Conservation (phyloP, 1,284 basidiomycete species). For the Irpex rosettiformis region DNA sequence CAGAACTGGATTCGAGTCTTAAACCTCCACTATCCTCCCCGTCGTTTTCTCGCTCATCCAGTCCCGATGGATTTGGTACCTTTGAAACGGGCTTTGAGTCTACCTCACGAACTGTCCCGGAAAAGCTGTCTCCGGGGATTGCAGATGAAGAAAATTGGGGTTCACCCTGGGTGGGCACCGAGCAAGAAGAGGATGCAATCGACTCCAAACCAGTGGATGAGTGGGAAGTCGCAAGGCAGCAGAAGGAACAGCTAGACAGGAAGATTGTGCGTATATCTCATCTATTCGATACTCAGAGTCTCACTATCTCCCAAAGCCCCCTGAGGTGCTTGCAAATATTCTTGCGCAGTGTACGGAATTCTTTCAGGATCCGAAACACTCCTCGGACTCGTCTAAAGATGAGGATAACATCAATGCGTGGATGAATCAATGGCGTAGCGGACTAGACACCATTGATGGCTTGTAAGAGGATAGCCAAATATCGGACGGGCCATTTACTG, state of each 20-base stretch:
- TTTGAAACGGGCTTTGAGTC: conserved; percentile 46
- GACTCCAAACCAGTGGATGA: conserved; percentile 42
- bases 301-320: conserved; percentile 43
- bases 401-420: conserved; percentile 22
- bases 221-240: conserved; percentile 61
- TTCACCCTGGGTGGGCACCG: conserved; percentile 34
- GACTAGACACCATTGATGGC: conserved; percentile 44
- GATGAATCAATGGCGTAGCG: conserved; percentile 35
- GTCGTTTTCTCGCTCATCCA: conserved; percentile 27
- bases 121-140: conserved; percentile 29
- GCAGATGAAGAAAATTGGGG: conserved; percentile 45
- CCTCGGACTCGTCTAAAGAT: conserved; percentile 33
- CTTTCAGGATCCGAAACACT: conserved; percentile 37
- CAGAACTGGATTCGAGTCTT: conserved; percentile 2
- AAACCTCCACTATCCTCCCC: conserved; percentile 1
- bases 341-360: conserved; percentile 50
- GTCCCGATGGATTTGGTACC: conserved; percentile 55
- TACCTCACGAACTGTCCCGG: conserved; percentile 25
- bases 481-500: background rate
- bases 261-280: conserved; percentile 50
- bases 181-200: conserved; percentile 15
- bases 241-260: conserved; percentile 56
- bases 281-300: conserved; percentile 5
- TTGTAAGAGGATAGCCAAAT: too few species aligned
- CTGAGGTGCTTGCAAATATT: conserved; percentile 57